These are phyloP conservation scores for Nigrospora osmanthi DNA, from an alignment of 2,329 filamentous ascomycete species.

Conservation along the genomic window DNA sequence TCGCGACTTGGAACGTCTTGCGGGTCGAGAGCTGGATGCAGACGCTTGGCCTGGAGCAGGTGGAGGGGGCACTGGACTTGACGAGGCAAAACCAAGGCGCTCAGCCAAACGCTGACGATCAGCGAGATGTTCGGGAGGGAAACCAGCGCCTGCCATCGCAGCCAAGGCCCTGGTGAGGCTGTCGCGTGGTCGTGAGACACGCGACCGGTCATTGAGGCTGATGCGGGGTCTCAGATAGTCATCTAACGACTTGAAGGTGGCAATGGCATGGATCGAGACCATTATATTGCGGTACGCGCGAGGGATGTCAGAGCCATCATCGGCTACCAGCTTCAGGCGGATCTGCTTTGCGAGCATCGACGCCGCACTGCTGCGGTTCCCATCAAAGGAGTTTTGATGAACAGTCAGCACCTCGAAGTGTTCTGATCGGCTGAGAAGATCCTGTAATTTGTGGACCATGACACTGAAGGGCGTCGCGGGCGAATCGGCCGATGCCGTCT, in stretches of 20 bases:
- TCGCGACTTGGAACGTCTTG: slow-evolving; percentile 34
- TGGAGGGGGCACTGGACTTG: slow-evolving; percentile 28
- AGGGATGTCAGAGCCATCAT: slow-evolving; percentile 86
- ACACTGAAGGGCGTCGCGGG: slow-evolving; percentile 82
- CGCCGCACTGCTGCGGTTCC: slow-evolving; percentile 80
- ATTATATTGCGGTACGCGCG: slow-evolving; percentile 86
- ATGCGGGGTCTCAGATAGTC: slow-evolving; percentile 93
- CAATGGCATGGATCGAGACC: slow-evolving; percentile 97
- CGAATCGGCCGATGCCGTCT: slow-evolving; percentile 57
- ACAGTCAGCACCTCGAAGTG: slow-evolving; percentile 97
- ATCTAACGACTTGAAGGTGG: slow-evolving; percentile 92
- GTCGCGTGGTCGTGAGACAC: slow-evolving; percentile 51
- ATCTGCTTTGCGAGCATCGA: slow-evolving; percentile 97
- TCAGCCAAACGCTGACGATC: slow-evolving; percentile 31
- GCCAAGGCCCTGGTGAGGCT: slow-evolving; percentile 64
- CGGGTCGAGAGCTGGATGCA: slow-evolving; percentile 33
- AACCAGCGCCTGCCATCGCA: slow-evolving; percentile 64
- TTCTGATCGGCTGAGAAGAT: slow-evolving; percentile 90
- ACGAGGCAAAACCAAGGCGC: slow-evolving; percentile 27
- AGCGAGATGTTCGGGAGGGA: slow-evolving; percentile 44
- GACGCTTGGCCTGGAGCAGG: slow-evolving; percentile 31
- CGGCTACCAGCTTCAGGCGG: slow-evolving; percentile 77
- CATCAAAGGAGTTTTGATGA: slow-evolving; percentile 85
- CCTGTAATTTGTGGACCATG: slow-evolving; percentile 88
- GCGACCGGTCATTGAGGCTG: slow-evolving; percentile 66